Conservation (phyloP, 768 basidiomycete genomes). For the Kwoniella dendrophila region DNA sequence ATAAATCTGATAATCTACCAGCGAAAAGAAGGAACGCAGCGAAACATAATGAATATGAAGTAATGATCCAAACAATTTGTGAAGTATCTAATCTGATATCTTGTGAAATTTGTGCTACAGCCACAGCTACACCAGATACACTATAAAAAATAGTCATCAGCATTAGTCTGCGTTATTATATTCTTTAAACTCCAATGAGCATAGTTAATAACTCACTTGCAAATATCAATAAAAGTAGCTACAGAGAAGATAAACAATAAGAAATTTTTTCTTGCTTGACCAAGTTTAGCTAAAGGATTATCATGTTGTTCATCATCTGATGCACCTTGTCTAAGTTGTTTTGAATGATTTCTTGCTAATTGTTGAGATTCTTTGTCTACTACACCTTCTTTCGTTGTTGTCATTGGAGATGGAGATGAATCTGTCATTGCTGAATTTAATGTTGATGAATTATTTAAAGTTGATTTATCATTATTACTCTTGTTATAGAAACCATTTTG, state of each 20-base stretch:
- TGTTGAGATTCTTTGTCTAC: constrained; percentile 5
- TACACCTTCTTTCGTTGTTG: too few species aligned
- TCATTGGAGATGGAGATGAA: too few species aligned
- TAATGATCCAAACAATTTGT: constrained; percentile 50
- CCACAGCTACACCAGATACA: constrained; percentile 56
- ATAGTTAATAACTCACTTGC: constrained; percentile 8
- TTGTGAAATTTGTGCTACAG: constrained; percentile 41
- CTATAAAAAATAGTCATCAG: constrained; percentile 58
- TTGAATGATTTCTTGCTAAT: neutral
- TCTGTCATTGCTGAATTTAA: too few species aligned
- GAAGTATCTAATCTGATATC: constrained; percentile 38
- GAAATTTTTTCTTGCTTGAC: constrained; percentile 29
- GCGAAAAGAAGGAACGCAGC: constrained; percentile 50
- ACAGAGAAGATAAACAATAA: constrained; percentile 32
- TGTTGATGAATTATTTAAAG: neutral
- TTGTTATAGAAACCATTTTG: neutral
- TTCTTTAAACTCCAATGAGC: neutral
- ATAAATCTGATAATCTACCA: constrained; percentile 50
- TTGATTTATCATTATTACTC: neutral
- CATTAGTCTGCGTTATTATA: neutral
- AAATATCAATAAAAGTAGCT: constrained; percentile 34
- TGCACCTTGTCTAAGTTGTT: constrained; percentile 4
- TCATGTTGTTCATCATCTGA: constrained; percentile 10
- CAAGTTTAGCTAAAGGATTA: constrained; percentile 24
- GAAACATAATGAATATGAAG: constrained; percentile 40